Conservation (phyloP, 805 yeast genomes). For the Jamesozyma hellenica region DNA sequence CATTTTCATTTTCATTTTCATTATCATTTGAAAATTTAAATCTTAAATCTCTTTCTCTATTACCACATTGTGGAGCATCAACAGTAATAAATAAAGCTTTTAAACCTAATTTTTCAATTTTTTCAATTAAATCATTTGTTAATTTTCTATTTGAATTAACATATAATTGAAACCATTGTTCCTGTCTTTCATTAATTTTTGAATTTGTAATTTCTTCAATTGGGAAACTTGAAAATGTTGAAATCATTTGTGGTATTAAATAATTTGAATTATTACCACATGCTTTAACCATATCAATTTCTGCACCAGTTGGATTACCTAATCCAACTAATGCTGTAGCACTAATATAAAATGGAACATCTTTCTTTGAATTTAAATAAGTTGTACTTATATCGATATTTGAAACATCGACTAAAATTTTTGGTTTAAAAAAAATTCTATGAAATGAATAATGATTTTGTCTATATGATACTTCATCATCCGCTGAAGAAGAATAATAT, state of each 20-base stretch:
- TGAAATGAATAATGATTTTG: conserved; percentile 89
- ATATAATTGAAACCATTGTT: conserved; percentile 83
- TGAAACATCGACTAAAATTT: conserved; percentile 74
- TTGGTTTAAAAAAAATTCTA: conserved; percentile 78
- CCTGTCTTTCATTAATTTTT: conserved; percentile 48
- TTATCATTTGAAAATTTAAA: conserved; percentile 39
- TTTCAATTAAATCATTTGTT: conserved; percentile 47
- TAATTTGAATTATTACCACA: conserved; percentile 35
- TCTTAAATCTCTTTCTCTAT: conserved; percentile 80
- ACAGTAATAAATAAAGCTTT: conserved; percentile 81
- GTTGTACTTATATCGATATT: conserved; percentile 58
- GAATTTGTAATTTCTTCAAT: conserved; percentile 75
- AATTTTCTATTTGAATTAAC: conserved; percentile 67
- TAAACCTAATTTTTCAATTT: conserved; percentile 63
- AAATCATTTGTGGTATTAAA: conserved; percentile 69
- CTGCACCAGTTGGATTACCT: conserved; percentile 85
- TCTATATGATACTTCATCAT: conserved; percentile 82
- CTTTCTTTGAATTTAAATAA: conserved; percentile 60
- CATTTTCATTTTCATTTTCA: conserved; percentile 24
- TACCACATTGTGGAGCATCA: conserved; percentile 85
- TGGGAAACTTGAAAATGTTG: conserved; percentile 80
- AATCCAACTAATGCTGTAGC: conserved; percentile 90
- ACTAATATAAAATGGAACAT: conserved; percentile 76
- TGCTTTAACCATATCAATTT: conserved; percentile 66
- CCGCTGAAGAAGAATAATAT: conserved; percentile 84